Evolutionary conservation across 305 asterid species (phyloP), one percentile per base, ranked within the genome.

Genomic region (Fraxinus ornus): DNA sequence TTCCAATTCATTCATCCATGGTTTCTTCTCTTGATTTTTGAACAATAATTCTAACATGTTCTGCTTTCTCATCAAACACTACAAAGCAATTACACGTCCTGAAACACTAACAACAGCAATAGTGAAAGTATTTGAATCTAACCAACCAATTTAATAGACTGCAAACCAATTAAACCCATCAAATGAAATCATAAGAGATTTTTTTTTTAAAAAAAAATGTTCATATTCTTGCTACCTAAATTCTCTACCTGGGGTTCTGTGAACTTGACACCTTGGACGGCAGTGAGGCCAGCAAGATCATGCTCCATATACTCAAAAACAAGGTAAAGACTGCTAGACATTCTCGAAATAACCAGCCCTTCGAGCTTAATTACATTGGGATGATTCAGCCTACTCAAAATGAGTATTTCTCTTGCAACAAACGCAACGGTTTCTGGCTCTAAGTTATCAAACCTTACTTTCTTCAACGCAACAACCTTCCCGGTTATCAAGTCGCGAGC

Each of bases 241-340:
- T 49, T 68, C 78, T 79, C 84, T 79, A 94, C 99, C 99, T 95
- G 99, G 47, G 98, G 90, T 81, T 89, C 93, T 0, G 97, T 91
- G 91, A 93, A 94, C 81, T 87, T 94, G 90, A 79, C 87, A 39
- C 83, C 84, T 82, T 90, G 98, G 77, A 89, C 85, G 35, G 98
- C 92, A 62, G 94, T 89, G 22, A 95, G 98, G 76, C 99, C 99
- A 47, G 98, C 92, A 82, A 95, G 97, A 88, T 95, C 99, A 81
- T 95, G 99, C 82, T 95, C 98, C 99, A 95, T 95, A 79, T 95
- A 95, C 88, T 95, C 98, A 4, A 95, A 90, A 68, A 95, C 91
- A 32, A 95, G 94, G 89, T 95, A 95, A 75, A 95, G 94, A 83
- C 98, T 94, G 80, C 91, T 90, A 0, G 97, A 94, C 97, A 95